phyloP scores from a whole-genome alignment of 352 stramenopile species.

The Aphanomyces astaci region DNA sequence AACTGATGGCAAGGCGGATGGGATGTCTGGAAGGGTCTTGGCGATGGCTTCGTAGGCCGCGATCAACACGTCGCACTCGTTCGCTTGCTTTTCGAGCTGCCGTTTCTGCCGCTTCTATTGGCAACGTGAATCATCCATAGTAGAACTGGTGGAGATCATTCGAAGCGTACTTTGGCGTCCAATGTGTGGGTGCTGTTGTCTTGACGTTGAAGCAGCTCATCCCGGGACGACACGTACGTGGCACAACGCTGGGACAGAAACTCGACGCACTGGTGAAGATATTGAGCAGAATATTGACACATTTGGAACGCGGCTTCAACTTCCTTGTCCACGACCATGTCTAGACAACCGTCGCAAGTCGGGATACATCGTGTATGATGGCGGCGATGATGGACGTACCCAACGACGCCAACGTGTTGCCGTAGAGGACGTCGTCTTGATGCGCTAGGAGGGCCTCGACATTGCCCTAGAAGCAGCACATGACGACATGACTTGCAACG shows the following conservation, averaged over 20 bases:
- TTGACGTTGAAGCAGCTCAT: constrained; percentile 29
- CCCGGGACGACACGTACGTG: constrained; percentile 35
- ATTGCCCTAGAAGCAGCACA: constrained; percentile 34
- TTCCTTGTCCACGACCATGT: constrained; percentile 43
- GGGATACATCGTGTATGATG: too few species aligned
- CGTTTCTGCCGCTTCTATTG: constrained; percentile 33
- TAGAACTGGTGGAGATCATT: constrained; percentile 24
- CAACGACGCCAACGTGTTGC: constrained; percentile 27
- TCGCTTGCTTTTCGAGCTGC: constrained; percentile 41
- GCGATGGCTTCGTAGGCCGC: constrained; percentile 45
- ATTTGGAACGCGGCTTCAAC: constrained; percentile 44
- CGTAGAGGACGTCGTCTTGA: constrained; percentile 41
- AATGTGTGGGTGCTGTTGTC: neutral
- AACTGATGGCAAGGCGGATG: too few species aligned
- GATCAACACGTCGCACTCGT: constrained; percentile 46
- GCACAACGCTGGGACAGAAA: constrained; percentile 32
- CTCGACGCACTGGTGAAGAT: constrained; percentile 52
- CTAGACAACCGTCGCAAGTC: constrained; percentile 12
- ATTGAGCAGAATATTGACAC: constrained; percentile 57
- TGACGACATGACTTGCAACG: too few species aligned
- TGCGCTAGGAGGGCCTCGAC: constrained; percentile 48
- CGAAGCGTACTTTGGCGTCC: constrained; percentile 4
- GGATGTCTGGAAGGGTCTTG: constrained; percentile 24
- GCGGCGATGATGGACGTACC: neutral
- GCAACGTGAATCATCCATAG: neutral